These are phyloP conservation scores for Maudiozyma barnettii DNA, from an alignment of 805 yeast genomes.

Conservation along the genomic window DNA sequence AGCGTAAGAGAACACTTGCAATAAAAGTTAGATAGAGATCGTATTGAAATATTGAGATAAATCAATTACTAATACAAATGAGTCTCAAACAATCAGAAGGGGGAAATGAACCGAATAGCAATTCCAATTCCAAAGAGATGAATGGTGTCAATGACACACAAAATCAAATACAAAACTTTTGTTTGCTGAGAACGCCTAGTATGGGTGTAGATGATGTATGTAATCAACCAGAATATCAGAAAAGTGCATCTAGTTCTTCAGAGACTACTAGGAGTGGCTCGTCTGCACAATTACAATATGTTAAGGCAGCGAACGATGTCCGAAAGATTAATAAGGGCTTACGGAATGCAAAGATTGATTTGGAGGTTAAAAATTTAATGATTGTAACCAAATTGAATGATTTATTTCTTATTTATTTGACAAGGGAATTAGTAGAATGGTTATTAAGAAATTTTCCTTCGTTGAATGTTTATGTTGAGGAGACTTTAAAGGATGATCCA, in stretches of 20 bases:
- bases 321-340: slow-evolving; percentile 65
- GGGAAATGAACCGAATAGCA: too few relatives aligned
- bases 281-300: slow-evolving; percentile 51
- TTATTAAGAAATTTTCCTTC: slow-evolving; percentile 36
- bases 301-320: slow-evolving; percentile 75
- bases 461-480: slow-evolving; percentile 62
- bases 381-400: slow-evolving; percentile 88
- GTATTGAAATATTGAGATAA: too few relatives aligned
- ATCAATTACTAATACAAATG: too few relatives aligned
- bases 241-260: neutral
- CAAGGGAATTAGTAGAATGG: slow-evolving; percentile 78
- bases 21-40: too few relatives aligned
- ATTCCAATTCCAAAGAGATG: too few relatives aligned
- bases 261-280: neutral
- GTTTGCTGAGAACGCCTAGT: neutral
- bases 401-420: slow-evolving; percentile 61
- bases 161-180: neutral
- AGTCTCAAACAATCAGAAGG: too few relatives aligned
- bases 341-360: slow-evolving; percentile 58
- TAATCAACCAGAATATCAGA: neutral
- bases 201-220: neutral
- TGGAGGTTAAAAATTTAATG: slow-evolving; percentile 62
- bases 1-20: too few relatives aligned
- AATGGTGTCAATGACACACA: neutral
- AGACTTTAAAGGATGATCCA: slow-evolving; percentile 48